Percentiles rank a stretch among this genome's conserved stretches.
These are phyloP conservation scores for Globisporangium emineosum DNA, from an alignment of 352 stramenopile species.

Conservation along the genomic window DNA sequence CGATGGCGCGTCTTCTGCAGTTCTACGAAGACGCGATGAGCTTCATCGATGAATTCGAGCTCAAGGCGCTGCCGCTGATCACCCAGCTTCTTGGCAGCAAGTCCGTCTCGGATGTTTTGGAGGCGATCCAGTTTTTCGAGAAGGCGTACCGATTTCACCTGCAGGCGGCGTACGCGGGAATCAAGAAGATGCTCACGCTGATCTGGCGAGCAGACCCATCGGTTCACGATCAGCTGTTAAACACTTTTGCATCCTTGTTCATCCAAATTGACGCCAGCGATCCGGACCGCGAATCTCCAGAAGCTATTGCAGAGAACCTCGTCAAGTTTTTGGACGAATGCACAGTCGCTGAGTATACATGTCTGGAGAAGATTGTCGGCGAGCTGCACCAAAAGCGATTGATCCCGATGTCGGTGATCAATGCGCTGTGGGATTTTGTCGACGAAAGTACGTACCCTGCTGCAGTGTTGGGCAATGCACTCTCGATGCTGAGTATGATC, in stretches of 20 bases:
- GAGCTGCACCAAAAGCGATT: constrained; percentile 58
- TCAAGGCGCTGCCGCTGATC: constrained; percentile 69
- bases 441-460: constrained; percentile 53
- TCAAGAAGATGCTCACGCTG: constrained; percentile 90
- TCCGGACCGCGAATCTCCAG: constrained; percentile 33
- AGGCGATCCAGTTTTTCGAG: constrained; percentile 93
- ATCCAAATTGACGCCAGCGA: constrained; percentile 49
- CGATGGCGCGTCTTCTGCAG: constrained; percentile 79
- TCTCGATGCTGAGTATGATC: constrained; percentile 68
- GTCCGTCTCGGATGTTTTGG: constrained; percentile 91
- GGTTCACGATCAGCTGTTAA: constrained; percentile 90
- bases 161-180: constrained; percentile 83
- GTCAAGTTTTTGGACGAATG: constrained; percentile 76
- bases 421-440: constrained; percentile 66
- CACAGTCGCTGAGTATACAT: constrained; percentile 73
- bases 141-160: constrained; percentile 89
- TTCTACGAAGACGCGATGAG: constrained; percentile 91
- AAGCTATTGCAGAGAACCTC: constrained; percentile 60
- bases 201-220: constrained; percentile 89
- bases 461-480: constrained; percentile 58
- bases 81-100: constrained; percentile 88
- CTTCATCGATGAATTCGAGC: constrained; percentile 92
- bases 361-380: constrained; percentile 68
- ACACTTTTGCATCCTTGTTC: constrained; percentile 74
- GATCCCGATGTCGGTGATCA: constrained; percentile 61